Evolutionary conservation across 163 green algal genomes (phyloP), one percentile per base, ranked within the genome.

Genomic region (Picocystis sp.): DNA sequence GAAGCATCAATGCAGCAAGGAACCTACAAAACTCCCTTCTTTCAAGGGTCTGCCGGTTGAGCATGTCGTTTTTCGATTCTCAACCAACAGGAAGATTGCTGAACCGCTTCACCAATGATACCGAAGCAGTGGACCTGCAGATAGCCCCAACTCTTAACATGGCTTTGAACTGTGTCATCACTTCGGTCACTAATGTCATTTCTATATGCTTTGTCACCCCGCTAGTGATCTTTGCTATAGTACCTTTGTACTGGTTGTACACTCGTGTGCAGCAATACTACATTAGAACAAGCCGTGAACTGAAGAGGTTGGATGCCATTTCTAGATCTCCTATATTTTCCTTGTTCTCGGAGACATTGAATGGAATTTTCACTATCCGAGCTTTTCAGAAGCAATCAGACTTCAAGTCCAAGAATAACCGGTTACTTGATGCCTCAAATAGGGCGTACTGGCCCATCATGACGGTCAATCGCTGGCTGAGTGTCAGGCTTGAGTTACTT

Each of bases 61-160:
- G 87, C 23, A 92, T 95, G 82, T 64, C 66, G 22, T 98, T 98
- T 61, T 98, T 92, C 65, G 83, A 97, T 71, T 77, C 73, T 12
- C 79, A 92, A 54, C 84, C 84, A 34, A 82, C 75, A n/a, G 81
- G 86, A 12, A 75, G 86, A 13, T 72, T 97, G 41, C 65, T 95
- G 34, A 96, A 95, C 70, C 75, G 87, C 22, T 93, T 96, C 63
- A 89, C 81, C 24, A 83, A 81, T 19, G 71, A 78, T 53, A 71
- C 50, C 10, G 64, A 76, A 23, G 42, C 57, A 33, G 41, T 77
- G 13, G 69, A 77, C 43, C 34, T 68, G 17, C 48, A 57, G n/a
- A 35, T 76, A 22, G 55, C 59, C 34, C n/a, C 47, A 33, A 33
- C 19, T 8, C 34, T 23, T 43, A 81, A 93, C 66, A 81, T 63